phyloP scores from a whole-genome alignment of 2,329 filamentous ascomycete species.

The Alternaria conjuncta region DNA sequence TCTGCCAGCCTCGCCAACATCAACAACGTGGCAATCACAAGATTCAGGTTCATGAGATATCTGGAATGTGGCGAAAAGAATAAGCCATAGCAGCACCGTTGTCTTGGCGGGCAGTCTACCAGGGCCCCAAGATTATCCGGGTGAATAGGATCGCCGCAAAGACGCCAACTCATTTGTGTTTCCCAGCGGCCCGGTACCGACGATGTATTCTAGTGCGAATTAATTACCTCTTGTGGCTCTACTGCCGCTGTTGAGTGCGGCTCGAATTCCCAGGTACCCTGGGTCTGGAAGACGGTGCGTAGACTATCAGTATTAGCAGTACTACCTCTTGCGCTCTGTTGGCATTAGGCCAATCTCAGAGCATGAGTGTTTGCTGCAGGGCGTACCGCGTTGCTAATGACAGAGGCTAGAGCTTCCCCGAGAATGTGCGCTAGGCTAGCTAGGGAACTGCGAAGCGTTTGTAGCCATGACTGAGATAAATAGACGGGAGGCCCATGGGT shows the following conservation, averaged over 20 bases:
- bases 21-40: not conserved
- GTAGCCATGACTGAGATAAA: conserved; percentile 5
- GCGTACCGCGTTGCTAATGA: conserved; percentile 4
- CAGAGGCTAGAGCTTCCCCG: not conserved
- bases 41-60: not conserved
- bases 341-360: not conserved
- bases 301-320: not conserved
- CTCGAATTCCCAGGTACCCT: not conserved
- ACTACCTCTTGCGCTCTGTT: not conserved
- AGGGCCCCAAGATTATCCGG: conserved; percentile 4
- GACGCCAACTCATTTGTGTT: not conserved
- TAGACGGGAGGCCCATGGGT: conserved; percentile 1
- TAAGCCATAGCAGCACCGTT: not conserved
- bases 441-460: not conserved
- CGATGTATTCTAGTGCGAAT: not conserved
- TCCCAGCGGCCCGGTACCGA: conserved; percentile 9
- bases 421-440: not conserved
- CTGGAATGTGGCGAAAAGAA: not conserved
- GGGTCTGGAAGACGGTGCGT: not conserved
- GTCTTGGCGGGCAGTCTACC: not conserved
- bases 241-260: conserved; percentile 1
- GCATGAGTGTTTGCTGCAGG: conserved; percentile 5
- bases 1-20: not conserved
- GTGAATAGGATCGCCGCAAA: conserved; percentile 8
- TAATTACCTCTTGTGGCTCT: not conserved